phyloP scores from a whole-genome alignment of 495 filamentous ascomycete species.

The Cairneyella variabilis region DNA sequence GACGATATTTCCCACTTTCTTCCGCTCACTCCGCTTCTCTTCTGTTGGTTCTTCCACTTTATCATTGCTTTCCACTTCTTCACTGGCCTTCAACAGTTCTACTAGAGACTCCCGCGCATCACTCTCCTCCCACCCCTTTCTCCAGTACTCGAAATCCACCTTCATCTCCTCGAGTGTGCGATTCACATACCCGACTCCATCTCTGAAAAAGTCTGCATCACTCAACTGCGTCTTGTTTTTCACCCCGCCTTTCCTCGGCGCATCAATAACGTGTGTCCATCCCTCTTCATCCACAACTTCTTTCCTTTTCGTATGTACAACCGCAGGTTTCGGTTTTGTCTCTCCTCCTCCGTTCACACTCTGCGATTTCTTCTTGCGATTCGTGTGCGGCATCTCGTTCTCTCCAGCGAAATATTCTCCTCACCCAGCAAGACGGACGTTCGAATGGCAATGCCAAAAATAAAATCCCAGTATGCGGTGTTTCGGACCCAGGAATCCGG shows the following conservation, averaged over 20 bases:
- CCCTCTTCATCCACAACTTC: constrained; percentile 46
- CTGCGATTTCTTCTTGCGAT: constrained; percentile 34
- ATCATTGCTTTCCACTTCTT: not conserved
- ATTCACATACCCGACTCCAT: constrained; percentile 16
- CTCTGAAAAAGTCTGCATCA: constrained; percentile 21
- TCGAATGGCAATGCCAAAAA: too few relatives aligned
- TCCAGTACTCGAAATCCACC: constrained; percentile 28
- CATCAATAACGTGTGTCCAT: constrained; percentile 52
- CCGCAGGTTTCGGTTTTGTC: constrained; percentile 10
- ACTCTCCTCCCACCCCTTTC: constrained; percentile 16
- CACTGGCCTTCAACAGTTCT: not conserved
- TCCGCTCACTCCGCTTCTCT: not conserved
- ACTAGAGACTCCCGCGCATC: constrained; percentile 4
- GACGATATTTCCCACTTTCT: constrained; percentile 26
- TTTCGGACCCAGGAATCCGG: too few relatives aligned
- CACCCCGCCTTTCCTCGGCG: not conserved
- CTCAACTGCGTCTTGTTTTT: not conserved
- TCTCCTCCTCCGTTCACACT: not conserved
- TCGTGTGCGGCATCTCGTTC: constrained; percentile 45
- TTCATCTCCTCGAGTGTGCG: constrained; percentile 36
- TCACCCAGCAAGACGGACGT: too few relatives aligned
- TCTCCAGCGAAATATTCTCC: too few relatives aligned
- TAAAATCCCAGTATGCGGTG: too few relatives aligned
- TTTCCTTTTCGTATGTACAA: constrained; percentile 37
- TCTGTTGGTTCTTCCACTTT: not conserved